A percentile compares a stretch with the other conserved stretches of the same genome.
Evolutionary conservation across 1,284 basidiomycete species (phyloP).

Genomic region (Mrakiaceae sp.): DNA sequence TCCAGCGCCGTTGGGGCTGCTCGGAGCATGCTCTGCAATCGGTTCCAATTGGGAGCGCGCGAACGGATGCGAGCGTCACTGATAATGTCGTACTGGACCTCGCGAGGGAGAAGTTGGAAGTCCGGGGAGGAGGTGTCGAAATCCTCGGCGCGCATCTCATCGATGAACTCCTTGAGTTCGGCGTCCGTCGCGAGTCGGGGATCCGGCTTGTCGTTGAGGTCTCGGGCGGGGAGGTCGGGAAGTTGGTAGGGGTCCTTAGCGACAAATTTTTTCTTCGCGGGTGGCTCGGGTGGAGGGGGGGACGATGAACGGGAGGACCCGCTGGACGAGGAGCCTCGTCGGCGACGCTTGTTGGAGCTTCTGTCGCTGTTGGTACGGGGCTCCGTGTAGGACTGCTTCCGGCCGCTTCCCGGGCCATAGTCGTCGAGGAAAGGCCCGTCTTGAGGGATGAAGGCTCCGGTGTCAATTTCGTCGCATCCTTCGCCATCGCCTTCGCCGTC

Average conservation of each 20-base stretch:
- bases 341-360: background rate
- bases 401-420: background rate
- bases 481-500: background rate
- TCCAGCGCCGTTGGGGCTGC: constrained; percentile 75
- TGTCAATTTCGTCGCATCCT: constrained; percentile 6
- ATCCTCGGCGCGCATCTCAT: constrained; percentile 83
- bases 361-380: constrained; percentile 27
- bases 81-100: constrained; percentile 96
- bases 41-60: constrained; percentile 81
- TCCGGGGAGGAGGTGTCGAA: constrained; percentile 76
- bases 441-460: constrained; percentile 12
- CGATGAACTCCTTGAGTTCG: constrained; percentile 78
- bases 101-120: constrained; percentile 87
- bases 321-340: constrained; percentile 30
- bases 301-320: constrained; percentile 36
- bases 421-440: constrained; percentile 14
- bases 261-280: constrained; percentile 42
- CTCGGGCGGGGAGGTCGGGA: constrained; percentile 52
- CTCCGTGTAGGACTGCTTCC: constrained; percentile 11
- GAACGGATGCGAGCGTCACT: constrained; percentile 89
- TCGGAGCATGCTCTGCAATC: constrained; percentile 81
- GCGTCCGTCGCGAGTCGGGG: constrained; percentile 88
- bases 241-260: constrained; percentile 75
- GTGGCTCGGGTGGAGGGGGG: constrained; percentile 17
- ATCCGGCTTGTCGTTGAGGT: constrained; percentile 56